Evolutionary conservation across 129 eudicot species (phyloP), one percentile per base, ranked within the genome.

Genomic region (Heracleum sosnowskyi): DNA sequence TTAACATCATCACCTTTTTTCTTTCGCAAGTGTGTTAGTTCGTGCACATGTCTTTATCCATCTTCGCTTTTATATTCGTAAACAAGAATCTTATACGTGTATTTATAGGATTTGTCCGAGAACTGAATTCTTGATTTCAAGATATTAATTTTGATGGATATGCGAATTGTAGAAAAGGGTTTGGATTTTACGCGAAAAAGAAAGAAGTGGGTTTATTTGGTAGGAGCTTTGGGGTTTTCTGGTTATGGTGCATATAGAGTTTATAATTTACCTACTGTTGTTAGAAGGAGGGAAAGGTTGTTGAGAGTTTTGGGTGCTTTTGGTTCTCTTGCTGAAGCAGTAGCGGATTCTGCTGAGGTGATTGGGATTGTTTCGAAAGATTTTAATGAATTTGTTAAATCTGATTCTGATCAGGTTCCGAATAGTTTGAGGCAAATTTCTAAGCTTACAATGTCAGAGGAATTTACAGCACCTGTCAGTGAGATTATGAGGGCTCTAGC

Each of bases 341-440:
- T 90, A 16, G 91, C 90, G 26, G 89, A 92, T 83, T 96, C 97
- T 36, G 89, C 97, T 12, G 95, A 92, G 66, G 81, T 89, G 40
- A 76, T 92, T 55, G 91, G 97, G 42, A 49, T 92, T 13, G 76
- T 96, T 42, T 86, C 97, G 0, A 92, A 82, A 45, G 99, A 96
- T 86, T 28, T 92, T 35, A 96, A 88, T 40, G 78, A 85, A 40
- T 96, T 96, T 66, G 53, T 96, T 28, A 81, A 80, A 60, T 92
- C 99, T 5, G 97, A 96, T 86, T 96, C 97, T 11, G 89, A 96
- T 76, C 88, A 90, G 79, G 82, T 92, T 68, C 97, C 99, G 22
- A 79, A 77, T 37, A 90, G 91, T 83, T 78, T 92, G 62, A 92
- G 72, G 79, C 99, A 96, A 77, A 70, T 92, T 36, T 86, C 95